Conservation (phyloP, 2,329 filamentous ascomycete species). For the Hirsutella thompsonii region DNA sequence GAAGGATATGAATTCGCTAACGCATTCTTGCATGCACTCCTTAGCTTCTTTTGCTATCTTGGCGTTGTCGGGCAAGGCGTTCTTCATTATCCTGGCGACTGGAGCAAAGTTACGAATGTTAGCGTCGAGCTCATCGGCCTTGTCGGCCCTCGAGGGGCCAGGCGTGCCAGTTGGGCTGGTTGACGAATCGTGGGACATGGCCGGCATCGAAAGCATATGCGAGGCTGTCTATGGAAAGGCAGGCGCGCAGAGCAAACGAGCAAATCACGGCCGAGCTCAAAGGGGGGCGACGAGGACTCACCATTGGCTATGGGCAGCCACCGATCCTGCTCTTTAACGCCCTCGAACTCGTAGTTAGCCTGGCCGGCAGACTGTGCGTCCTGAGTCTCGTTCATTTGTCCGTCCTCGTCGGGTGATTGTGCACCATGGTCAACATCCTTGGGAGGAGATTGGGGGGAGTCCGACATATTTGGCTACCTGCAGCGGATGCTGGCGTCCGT, state of each 20-base stretch:
- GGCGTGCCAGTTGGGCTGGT: constrained; percentile 36
- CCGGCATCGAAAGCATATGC: constrained; percentile 22
- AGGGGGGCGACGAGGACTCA: constrained; percentile 42
- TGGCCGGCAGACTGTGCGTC: constrained; percentile 65
- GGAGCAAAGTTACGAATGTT: constrained; percentile 86
- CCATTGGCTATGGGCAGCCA: constrained; percentile 99
- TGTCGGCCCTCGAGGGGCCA: constrained; percentile 33
- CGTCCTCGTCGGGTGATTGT: constrained; percentile 89
- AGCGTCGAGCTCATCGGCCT: constrained; percentile 58
- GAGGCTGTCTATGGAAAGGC: constrained; percentile 11
- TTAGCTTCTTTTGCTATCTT: constrained; percentile 99
- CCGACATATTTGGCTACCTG: constrained; percentile 84
- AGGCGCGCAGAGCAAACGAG: constrained; percentile 13
- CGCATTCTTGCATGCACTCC: constrained; percentile 99
- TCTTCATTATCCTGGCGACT: constrained; percentile 99
- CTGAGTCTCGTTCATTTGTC: constrained; percentile 80
- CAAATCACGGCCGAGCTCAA: constrained; percentile 31
- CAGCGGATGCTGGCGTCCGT: constrained; percentile 50
- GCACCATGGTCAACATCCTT: constrained; percentile 90
- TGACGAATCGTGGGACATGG: constrained; percentile 49
- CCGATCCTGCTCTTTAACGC: constrained; percentile 95
- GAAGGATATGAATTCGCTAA: constrained; percentile 99
- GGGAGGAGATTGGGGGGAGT: constrained; percentile 70
- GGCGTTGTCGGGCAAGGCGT: constrained; percentile 90
- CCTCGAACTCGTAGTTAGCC: constrained; percentile 74